A percentile compares a stretch with the other conserved stretches of the same genome.
Conservation (phyloP, 2,329 filamentous ascomycete species). For the Aspergillus thermomutatus region DNA sequence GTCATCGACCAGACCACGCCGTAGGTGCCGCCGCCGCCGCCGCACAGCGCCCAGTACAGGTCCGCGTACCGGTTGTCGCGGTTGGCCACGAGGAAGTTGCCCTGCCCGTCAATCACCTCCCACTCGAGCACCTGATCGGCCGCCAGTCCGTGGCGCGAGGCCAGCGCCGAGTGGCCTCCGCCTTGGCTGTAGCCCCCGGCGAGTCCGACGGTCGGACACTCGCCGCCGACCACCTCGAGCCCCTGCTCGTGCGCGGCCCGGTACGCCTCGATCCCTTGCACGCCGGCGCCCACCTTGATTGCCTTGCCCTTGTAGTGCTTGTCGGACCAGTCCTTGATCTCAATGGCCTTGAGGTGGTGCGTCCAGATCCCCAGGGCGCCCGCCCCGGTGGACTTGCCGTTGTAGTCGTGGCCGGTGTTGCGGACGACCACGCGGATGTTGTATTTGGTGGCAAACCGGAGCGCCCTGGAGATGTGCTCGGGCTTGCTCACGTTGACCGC, state of each 20-base stretch:
- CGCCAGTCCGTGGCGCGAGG: conserved; percentile 54
- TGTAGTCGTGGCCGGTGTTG: conserved; percentile 41
- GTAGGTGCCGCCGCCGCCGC: conserved; percentile 59
- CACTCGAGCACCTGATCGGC: conserved; percentile 59
- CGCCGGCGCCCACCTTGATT: conserved; percentile 54
- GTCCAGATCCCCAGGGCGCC: conserved; percentile 42
- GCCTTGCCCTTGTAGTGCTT: conserved; percentile 49
- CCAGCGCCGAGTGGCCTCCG: conserved; percentile 57
- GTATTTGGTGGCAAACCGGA: conserved; percentile 43
- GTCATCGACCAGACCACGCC: conserved; percentile 57
- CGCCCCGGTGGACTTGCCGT: conserved; percentile 61
- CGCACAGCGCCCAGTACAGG: conserved; percentile 61
- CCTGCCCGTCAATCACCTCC: conserved; percentile 54
- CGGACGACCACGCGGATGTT: conserved; percentile 51
- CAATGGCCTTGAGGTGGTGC: conserved; percentile 29
- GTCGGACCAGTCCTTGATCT: conserved; percentile 32
- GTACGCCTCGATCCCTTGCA: conserved; percentile 51
- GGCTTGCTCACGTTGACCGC: conserved; percentile 33
- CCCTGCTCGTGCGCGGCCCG: conserved; percentile 43
- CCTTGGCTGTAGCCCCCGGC: conserved; percentile 61
- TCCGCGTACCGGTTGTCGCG: conserved; percentile 47
- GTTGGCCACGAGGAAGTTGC: conserved; percentile 49
- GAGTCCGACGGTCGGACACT: conserved; percentile 54
- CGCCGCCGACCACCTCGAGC: conserved; percentile 54
- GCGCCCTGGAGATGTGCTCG: conserved; percentile 20